phyloP scores from a whole-genome alignment of 768 basidiomycete genomes.

The Tricholoma terreum region DNA sequence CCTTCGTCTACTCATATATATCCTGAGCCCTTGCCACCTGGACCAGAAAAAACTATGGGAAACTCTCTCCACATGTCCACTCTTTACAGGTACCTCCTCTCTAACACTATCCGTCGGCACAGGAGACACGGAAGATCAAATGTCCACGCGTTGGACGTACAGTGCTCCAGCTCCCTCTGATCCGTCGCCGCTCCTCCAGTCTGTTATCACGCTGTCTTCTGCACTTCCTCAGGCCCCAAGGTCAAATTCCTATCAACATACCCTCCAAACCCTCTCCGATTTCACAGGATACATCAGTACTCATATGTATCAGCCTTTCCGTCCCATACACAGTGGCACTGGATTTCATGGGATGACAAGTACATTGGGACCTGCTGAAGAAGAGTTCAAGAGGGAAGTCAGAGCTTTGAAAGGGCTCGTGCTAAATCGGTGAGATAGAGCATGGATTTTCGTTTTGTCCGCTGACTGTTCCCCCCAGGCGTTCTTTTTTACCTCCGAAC shows the following conservation, averaged over 20 bases:
- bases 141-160: conserved; percentile 39
- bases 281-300: conserved; percentile 79
- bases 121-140: conserved; percentile 20
- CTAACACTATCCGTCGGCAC: conserved; percentile 16
- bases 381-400: conserved; percentile 72
- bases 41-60: conserved; percentile 57
- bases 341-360: conserved; percentile 25
- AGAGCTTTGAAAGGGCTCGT: conserved; percentile 76
- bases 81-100: conserved; percentile 42
- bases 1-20: neutral
- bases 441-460: neutral
- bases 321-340: conserved; percentile 24
- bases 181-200: conserved; percentile 37
- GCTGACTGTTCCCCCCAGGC: conserved; percentile 21
- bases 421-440: conserved; percentile 56
- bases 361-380: conserved; percentile 45
- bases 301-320: conserved; percentile 60
- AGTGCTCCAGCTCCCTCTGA: conserved; percentile 26
- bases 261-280: conserved; percentile 63
- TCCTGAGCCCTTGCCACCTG: neutral
- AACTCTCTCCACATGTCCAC: conserved; percentile 48
- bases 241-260: conserved; percentile 51
- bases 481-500: conserved; percentile 38
- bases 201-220: conserved; percentile 33
- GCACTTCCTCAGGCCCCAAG: conserved; percentile 34